A percentile compares a stretch with the other conserved stretches of the same genome.
Conservation (phyloP, 495 filamentous ascomycete genomes). For the Aspergillus asperescens region DNA sequence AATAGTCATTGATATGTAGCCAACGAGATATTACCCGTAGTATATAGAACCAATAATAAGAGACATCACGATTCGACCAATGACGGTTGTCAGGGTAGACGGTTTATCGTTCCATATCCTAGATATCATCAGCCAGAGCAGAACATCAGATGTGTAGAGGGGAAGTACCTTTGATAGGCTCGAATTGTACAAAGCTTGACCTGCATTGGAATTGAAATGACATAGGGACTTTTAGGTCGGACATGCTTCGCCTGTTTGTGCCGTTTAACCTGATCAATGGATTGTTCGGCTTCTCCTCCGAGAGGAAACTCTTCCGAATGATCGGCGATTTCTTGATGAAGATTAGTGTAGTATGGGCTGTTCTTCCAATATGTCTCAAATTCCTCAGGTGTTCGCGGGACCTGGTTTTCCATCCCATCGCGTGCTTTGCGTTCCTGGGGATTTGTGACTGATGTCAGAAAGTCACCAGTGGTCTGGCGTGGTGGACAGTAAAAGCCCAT, state of each 20-base stretch:
- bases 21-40: conserved; percentile 54
- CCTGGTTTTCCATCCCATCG: conserved; percentile 54
- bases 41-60: conserved; percentile 85
- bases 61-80: conserved; percentile 74
- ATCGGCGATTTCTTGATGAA: conserved; percentile 46
- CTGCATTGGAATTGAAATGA: conserved; percentile 45
- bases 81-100: conserved; percentile 65
- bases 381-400: conserved; percentile 66
- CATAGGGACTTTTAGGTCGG: conserved; percentile 40
- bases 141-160: conserved; percentile 7
- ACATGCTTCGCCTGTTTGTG: conserved; percentile 40
- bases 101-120: conserved; percentile 68
- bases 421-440: conserved; percentile 56
- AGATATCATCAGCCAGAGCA: conserved; percentile 23
- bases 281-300: conserved; percentile 29
- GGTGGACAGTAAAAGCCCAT: conserved; percentile 58
- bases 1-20: conserved; percentile 31
- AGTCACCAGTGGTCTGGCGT: conserved; percentile 62
- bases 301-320: conserved; percentile 39
- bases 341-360: conserved; percentile 44
- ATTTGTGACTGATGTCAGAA: conserved; percentile 68
- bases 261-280: conserved; percentile 31
- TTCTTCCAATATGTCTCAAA: conserved; percentile 59
- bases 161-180: conserved; percentile 43
- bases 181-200: conserved; percentile 45